Evolutionary conservation across 2,329 filamentous ascomycete species (phyloP).

Genomic region (Camillea tinctor): DNA sequence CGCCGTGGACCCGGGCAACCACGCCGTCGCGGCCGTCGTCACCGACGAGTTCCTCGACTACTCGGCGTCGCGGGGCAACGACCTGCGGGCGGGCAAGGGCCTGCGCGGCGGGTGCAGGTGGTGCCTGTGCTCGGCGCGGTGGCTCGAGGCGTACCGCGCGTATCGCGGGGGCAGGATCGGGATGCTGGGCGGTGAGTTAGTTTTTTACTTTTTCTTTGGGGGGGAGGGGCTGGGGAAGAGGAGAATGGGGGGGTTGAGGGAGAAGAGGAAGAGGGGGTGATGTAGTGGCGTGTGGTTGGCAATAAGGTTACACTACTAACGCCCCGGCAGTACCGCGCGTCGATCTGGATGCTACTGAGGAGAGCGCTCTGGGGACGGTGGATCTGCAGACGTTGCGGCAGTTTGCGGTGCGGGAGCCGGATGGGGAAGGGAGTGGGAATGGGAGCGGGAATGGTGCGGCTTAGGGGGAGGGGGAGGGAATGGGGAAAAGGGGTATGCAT

Average conservation of each 20-base stretch:
- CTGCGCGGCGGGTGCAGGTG: conserved; percentile 60
- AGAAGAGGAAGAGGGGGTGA: too few species aligned
- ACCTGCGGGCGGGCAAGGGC: conserved; percentile 50
- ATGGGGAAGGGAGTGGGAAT: conserved; percentile 5
- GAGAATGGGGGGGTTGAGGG: too few species aligned
- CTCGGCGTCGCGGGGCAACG: conserved; percentile 56
- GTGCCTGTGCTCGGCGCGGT: conserved; percentile 60
- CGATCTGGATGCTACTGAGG: conserved; percentile 51
- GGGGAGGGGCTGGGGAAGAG: too few species aligned
- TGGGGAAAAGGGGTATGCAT: background rate
- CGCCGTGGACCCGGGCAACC: conserved; percentile 54
- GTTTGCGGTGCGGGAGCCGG: conserved; percentile 39
- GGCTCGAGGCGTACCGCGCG: conserved; percentile 59
- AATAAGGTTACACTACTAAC: too few species aligned
- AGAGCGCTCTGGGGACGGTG: conserved; percentile 48
- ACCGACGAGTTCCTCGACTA: conserved; percentile 63
- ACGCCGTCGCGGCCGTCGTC: conserved; percentile 56
- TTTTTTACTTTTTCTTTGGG: too few species aligned
- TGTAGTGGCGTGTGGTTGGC: too few species aligned
- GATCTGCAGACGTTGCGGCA: conserved; percentile 47
- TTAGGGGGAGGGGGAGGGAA: background rate
- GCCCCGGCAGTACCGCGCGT: conserved; percentile 33
- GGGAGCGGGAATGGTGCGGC: conserved; percentile 1
- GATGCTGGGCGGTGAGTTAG: conserved; percentile 17
- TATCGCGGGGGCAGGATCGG: conserved; percentile 41